Base-by-base conservation (phyloP, 257 asterid genomes). In the Fraxinus americana region DNA sequence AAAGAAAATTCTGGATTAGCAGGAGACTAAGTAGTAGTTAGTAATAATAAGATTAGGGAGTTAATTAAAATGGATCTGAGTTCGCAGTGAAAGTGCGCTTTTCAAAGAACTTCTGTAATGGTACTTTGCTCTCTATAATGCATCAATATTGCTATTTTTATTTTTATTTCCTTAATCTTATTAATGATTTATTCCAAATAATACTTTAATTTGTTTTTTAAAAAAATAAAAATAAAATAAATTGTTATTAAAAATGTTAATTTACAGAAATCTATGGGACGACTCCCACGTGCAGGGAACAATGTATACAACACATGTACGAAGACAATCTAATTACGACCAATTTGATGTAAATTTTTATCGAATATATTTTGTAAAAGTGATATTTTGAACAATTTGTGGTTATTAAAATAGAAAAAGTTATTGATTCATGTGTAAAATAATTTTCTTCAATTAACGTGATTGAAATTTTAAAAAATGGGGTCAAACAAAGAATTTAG, bases 261-360 rank as follows among this genome's bases (percentile, higher is more conserved):
- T 39, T 57, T 59, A 36, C 70, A 11, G 70, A 83, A 77, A 74
- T 77, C 41, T 23, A 75, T 72, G 59, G 75, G 50, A 71, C 50
- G 34, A 74, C 32, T 68, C 76, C 75, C 91, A 85, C 87, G 87
- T 90, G 94, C 87, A 77, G 82, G 83, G 82, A 82, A 81, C 85
- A 86, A 80, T 35, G 27, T 78, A 67, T 79, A 66, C 65, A 63
- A 84, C 45, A 80, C 80, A 75, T 72, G 81, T 83, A 83, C 84
- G 50, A 79, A 81, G 72, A 43, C 67, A 45, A 45, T 12, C 16
- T 16, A 16, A 7, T 1, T 6, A 36, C 10, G 0, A 36, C 41
- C 7, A 6, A 6, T 38, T 38, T 7, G 6, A 38, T 38, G 8
- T 38, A 38, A 1, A 38, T 38, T 38, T 8, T 38, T 38, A 7